phyloP scores from a whole-genome alignment of 1,139 yeast genomes.

The Scheffersomyces parashehatae region DNA sequence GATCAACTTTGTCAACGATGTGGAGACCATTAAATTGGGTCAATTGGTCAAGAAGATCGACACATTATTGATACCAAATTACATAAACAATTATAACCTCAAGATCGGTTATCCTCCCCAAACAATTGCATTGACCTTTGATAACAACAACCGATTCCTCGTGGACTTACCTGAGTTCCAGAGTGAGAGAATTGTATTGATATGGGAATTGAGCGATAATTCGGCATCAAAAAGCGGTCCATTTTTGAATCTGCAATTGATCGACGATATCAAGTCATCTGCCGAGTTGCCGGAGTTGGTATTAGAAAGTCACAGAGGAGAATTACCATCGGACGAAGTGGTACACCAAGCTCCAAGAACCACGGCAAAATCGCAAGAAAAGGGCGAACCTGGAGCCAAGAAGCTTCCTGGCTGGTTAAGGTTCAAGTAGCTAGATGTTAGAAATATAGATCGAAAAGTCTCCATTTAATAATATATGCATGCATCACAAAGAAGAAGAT shows the following conservation, averaged over 20 bases:
- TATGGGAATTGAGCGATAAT: slow-evolving; percentile 31
- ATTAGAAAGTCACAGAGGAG: slow-evolving; percentile 33
- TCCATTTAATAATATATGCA: too few relatives aligned
- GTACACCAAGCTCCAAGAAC: slow-evolving; percentile 3
- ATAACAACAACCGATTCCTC: slow-evolving; percentile 31
- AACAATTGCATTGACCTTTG: slow-evolving; percentile 30
- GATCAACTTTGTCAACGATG: slow-evolving; percentile 42
- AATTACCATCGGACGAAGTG: slow-evolving; percentile 19
- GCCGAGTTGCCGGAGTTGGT: slow-evolving; percentile 43
- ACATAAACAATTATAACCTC: slow-evolving; percentile 31
- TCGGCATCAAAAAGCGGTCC: slow-evolving; percentile 20
- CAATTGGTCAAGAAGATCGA: slow-evolving; percentile 40
- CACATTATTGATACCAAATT: slow-evolving; percentile 39
- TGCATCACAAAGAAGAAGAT: too few relatives aligned
- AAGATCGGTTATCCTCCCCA: slow-evolving; percentile 47
- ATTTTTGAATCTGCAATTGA: slow-evolving; percentile 20
- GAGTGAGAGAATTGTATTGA: slow-evolving; percentile 31
- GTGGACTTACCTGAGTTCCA: slow-evolving; percentile 36
- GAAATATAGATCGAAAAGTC: too few relatives aligned
- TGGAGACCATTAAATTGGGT: slow-evolving; percentile 39
- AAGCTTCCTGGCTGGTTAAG: slow-evolving; percentile 25
- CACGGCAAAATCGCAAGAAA: slow-evolving; percentile 10
- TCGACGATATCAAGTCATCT: slow-evolving; percentile 19
- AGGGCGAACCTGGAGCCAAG: slow-evolving; percentile 12
- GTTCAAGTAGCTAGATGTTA: slow-evolving; percentile 3